Conservation (phyloP, 2,329 filamentous ascomycete species). For the Claviceps purpurea region DNA sequence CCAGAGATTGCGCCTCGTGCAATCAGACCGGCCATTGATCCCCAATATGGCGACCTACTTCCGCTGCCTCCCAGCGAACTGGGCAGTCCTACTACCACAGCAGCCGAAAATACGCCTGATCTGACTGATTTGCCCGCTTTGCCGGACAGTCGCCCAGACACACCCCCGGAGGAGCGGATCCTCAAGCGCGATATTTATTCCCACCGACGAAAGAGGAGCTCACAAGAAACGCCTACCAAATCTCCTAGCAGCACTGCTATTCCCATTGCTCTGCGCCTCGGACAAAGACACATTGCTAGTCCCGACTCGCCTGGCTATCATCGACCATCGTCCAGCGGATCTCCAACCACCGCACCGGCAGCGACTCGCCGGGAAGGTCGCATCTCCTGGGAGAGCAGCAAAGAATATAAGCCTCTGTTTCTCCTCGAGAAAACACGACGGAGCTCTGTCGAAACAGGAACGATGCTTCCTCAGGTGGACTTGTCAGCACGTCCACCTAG, state of each 20-base stretch:
- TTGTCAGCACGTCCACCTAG: slow-evolving; percentile 38
- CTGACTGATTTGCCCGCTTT: slow-evolving; percentile 42
- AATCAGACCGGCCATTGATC: slow-evolving; percentile 53
- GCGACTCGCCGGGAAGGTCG: slow-evolving; percentile 28
- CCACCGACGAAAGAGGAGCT: slow-evolving; percentile 36
- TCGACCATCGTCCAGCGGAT: slow-evolving; percentile 25
- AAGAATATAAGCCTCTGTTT: slow-evolving; percentile 70
- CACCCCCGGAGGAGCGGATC: slow-evolving; percentile 35
- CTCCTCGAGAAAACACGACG: slow-evolving; percentile 54
- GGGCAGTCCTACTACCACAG: slow-evolving; percentile 29
- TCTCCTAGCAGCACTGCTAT: slow-evolving; percentile 45
- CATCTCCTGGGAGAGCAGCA: slow-evolving; percentile 48
- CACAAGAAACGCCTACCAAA: slow-evolving; percentile 32
- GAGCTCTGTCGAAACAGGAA: slow-evolving; percentile 16
- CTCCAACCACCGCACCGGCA: slow-evolving; percentile 22
- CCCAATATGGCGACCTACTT: slow-evolving; percentile 50
- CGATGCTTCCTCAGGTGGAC: slow-evolving; percentile 15
- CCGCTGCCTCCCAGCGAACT: slow-evolving; percentile 49
- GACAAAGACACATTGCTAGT: slow-evolving; percentile 24
- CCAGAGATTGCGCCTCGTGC: slow-evolving; percentile 44
- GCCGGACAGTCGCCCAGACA: slow-evolving; percentile 47
- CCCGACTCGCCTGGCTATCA: slow-evolving; percentile 28
- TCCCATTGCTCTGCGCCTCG: slow-evolving; percentile 41
- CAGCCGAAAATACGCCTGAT: slow-evolving; percentile 30
- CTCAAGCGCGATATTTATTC: slow-evolving; percentile 25